Evolutionary conservation across 352 stramenopile genomes (phyloP), one percentile per base, ranked within the genome.

Genomic region (Globisporangium rhizosaccharum): DNA sequence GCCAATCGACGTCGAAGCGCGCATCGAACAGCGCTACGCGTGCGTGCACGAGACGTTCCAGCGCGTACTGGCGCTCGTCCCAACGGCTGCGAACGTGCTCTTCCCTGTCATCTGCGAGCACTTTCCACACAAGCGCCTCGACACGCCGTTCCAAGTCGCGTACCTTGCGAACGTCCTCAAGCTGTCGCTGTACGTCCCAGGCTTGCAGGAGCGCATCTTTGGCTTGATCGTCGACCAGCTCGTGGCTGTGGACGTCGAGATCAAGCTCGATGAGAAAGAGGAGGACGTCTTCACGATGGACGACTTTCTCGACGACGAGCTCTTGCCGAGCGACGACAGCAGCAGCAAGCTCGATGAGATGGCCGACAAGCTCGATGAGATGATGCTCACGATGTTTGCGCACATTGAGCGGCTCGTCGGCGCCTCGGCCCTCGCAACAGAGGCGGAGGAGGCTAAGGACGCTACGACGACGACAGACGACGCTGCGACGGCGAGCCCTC

Each of bases 301-400:
- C 37, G 81, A 90, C 59, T 91, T 93, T 37, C 61, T 90, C 0
- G 81, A 91, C 28, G 85, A 92, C 52, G 83, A 92, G 37, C 62
- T 94, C 56, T 53, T 92, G 25, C 77, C 82, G 26, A 12, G 17
- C 20, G 44, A 23, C 20, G n/a, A 23, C 18, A 63, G 82, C 37
- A 63, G 61, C 39, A 62, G 62, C 14, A 65, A 81, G 28, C 60
- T 94, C 26, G 82, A 95, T 48, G 81, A 88, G 51, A 93, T 94
- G 77, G 84, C 85, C 0, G 81, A 96, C 51, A 96, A 95, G 57
- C 71, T 96, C 7, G 87, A 96, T 56, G 67, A 87, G 36, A 86
- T 96, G 75, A 92, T 96, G 85, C 71, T 92, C 33, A 59, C 92
- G 41, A 87, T 94, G 71, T 95, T 96, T 65, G 76, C 92, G 44